phyloP scores from a whole-genome alignment of 345 rosid species.

The Gossypium thurberi region DNA sequence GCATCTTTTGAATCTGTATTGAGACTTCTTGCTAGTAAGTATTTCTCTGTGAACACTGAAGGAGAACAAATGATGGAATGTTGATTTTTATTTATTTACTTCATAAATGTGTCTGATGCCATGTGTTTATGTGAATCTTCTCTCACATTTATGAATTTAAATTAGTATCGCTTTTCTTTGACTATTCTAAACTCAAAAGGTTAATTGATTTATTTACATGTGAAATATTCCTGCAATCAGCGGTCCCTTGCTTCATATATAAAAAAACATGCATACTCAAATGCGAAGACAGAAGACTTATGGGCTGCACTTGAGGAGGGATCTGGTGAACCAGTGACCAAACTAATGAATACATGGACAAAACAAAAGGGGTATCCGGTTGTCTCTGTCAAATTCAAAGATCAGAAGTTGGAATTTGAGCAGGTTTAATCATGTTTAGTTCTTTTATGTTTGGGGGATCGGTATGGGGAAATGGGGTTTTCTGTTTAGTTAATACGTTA shows the following conservation, averaged over 20 bases:
- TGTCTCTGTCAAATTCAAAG: conserved; percentile 59
- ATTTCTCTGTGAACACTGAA: background rate
- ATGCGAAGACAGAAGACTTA: conserved; percentile 88
- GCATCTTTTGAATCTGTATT: background rate
- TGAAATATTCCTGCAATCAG: conserved; percentile 33
- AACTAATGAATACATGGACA: conserved; percentile 93
- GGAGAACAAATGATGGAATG: background rate
- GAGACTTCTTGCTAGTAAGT: background rate
- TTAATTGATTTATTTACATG: background rate
- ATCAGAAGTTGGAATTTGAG: conserved; percentile 73
- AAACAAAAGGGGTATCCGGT: conserved; percentile 89
- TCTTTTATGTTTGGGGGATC: background rate
- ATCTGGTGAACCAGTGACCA: conserved; percentile 84
- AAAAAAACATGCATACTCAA: conserved; percentile 61
- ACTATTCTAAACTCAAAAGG: background rate
- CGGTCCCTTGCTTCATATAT: conserved; percentile 88
- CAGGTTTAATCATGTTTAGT: conserved; percentile 45
- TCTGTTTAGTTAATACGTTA: background rate
- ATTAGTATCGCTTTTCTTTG: background rate
- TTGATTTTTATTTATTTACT: background rate
- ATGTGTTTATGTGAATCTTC: background rate
- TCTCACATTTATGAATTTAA: conserved; percentile 11
- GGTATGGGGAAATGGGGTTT: background rate
- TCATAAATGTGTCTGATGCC: background rate
- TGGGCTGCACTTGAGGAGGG: conserved; percentile 91